Conservation (phyloP, 495 filamentous ascomycete genomes). For the Penicillium simplicissimum region DNA sequence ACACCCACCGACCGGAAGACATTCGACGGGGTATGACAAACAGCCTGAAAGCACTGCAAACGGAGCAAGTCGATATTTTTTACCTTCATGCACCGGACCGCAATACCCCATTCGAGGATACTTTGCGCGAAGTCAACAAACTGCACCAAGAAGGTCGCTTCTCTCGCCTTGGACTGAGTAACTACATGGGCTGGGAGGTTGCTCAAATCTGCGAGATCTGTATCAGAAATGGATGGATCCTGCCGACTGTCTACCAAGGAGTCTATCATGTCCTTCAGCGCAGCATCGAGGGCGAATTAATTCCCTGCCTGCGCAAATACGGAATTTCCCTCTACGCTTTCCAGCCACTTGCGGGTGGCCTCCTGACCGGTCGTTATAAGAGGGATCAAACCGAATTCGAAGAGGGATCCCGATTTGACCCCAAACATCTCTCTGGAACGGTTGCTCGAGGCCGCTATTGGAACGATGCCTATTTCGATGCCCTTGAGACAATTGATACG, state of each 20-base stretch:
- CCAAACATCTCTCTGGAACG: conserved; percentile 39
- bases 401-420: conserved; percentile 41
- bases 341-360: conserved; percentile 55
- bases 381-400: conserved; percentile 34
- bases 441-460: conserved; percentile 46
- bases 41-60: conserved; percentile 37
- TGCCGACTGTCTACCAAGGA: conserved; percentile 52
- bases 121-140: conserved; percentile 39
- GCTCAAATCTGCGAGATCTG: conserved; percentile 43
- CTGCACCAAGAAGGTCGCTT: conserved; percentile 41
- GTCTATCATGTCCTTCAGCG: conserved; percentile 48
- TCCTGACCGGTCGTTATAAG: conserved; percentile 35
- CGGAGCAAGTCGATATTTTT: conserved; percentile 42
- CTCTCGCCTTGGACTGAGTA: conserved; percentile 47
- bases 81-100: conserved; percentile 50
- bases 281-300: conserved; percentile 41
- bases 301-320: conserved; percentile 46
- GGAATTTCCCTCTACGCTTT: conserved; percentile 48
- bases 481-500: conserved; percentile 31
- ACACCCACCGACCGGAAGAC: conserved; percentile 37
- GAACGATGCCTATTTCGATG: conserved; percentile 49
- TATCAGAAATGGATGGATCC: conserved; percentile 41
- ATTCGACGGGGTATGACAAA: conserved; percentile 37
- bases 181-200: conserved; percentile 46
- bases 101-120: conserved; percentile 43